Percentiles rank a stretch among this genome's conserved stretches.
Conservation (phyloP, 805 yeast species). For the Metschnikowia henanensis region DNA sequence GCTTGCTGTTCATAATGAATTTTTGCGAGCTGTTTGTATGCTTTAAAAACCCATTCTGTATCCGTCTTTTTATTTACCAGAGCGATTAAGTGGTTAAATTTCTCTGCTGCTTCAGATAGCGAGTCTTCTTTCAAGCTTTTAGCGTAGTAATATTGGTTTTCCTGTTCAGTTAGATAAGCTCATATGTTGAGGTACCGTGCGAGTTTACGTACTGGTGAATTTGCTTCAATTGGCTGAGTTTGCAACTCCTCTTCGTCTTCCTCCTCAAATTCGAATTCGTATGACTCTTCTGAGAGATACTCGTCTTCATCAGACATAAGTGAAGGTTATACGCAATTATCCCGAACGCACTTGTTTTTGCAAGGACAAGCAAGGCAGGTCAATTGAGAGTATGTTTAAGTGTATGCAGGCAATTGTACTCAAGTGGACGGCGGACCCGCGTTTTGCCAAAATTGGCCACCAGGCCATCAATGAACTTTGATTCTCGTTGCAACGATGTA, state of each 20-base stretch:
- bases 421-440: too few relatives aligned
- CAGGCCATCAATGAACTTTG: too few relatives aligned
- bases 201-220: conserved; percentile 17
- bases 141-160: conserved; percentile 36
- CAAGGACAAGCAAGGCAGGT: conserved; percentile 6
- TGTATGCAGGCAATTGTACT: too few relatives aligned
- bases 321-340: too few relatives aligned
- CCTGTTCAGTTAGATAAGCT: conserved; percentile 25
- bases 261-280: conserved; percentile 37
- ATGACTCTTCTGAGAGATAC: conserved; percentile 38
- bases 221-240: conserved; percentile 18
- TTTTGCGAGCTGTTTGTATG: conserved; percentile 43
- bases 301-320: conserved; percentile 39
- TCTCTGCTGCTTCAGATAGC: conserved; percentile 5
- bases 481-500: too few relatives aligned
- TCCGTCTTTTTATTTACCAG: conserved; percentile 23
- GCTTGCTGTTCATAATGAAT: conserved; percentile 26
- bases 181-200: conserved; percentile 1
- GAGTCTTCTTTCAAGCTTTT: conserved; percentile 38
- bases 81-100: conserved; percentile 19
- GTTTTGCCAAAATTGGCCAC: too few relatives aligned
- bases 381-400: too few relatives aligned
- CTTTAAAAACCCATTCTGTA: conserved; percentile 38
- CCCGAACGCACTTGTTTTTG: too few relatives aligned
- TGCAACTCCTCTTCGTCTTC: conserved; percentile 31